Conservation (phyloP, 148 eudicot genomes). For the Spergularia marina region DNA sequence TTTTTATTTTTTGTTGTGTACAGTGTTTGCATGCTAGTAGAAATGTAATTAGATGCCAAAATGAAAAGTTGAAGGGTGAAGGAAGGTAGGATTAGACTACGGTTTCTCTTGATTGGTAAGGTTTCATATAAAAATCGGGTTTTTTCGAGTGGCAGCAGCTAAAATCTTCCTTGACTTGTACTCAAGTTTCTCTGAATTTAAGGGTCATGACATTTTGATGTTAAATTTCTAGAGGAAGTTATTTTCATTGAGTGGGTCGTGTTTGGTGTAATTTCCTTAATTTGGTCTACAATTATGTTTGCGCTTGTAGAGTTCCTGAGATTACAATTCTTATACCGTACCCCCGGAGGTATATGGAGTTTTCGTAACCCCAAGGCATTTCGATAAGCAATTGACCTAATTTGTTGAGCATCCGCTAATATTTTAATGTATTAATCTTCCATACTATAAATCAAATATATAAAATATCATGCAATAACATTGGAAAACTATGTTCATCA, state of each 20-base stretch:
- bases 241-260: conserved; percentile 7
- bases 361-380: no score
- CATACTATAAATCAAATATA: no score
- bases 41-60: neutral
- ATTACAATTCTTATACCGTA: neutral
- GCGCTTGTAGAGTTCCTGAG: neutral
- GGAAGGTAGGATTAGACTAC: neutral
- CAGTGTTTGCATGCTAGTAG: neutral
- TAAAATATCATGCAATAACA: no score
- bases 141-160: neutral
- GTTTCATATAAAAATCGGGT: neutral
- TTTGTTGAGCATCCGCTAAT: no score
- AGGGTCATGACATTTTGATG: conserved; percentile 9
- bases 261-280: neutral
- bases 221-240: neutral
- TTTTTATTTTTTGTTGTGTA: neutral
- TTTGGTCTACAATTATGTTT: neutral
- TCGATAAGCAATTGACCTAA: no score
- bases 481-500: no score
- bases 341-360: no score
- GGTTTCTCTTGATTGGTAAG: neutral
- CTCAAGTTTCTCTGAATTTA: neutral
- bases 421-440: no score
- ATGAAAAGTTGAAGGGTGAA: neutral
- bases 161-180: neutral